Base-by-base conservation (phyloP, 768 basidiomycete genomes). In the Boletus reticulatus region DNA sequence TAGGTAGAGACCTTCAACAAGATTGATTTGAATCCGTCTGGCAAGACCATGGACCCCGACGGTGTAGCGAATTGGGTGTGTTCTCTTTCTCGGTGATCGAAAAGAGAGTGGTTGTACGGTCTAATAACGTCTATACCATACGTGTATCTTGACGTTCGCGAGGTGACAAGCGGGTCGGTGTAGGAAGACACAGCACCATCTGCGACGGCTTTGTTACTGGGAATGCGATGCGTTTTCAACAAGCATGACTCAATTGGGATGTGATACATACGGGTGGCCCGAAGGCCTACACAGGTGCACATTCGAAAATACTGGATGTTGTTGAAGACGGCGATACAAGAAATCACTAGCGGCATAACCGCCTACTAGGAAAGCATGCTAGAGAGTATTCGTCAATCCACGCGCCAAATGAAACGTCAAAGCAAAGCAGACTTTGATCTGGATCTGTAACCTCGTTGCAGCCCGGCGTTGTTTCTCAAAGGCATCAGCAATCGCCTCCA, bases 81-180 rank as follows among this genome's bases (percentile, higher is more conserved):
- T 9, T 39, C 12, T 37, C 80, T 34, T 13, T 34, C 34, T 10
- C 53, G 27, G 56, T 83, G 81, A 16, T 78, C 80, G 2, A 63
- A 54, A 32, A 67, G 53, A 13, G 37, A 47, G 0, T 58, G 17
- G 17, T 76, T 57, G 57, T 66, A 81, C 0, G 24, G n/a, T 3
- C 57, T 59, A 20, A 44, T 11, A 45, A 72, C 71, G 37, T 72
- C 57, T 11, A 67, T 62, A 2, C 76, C 76, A 42, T 76, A 76
- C 0, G 76, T 77, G 44, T 70, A 60, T 42, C 73, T 75, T 7
- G 79, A 69, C 1, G 80, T 70, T 27, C 80, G 75, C 13, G 70
- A 69, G 0, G 72, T 68, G 7, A 82, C 80, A 20, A 75, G 73
- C 52, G 76, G 76, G 43, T 82, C 78, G 4, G 82, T 48, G 37